These are phyloP conservation scores for Irpex sp. DNA, from an alignment of 1,284 basidiomycete species.

Conservation along the genomic window DNA sequence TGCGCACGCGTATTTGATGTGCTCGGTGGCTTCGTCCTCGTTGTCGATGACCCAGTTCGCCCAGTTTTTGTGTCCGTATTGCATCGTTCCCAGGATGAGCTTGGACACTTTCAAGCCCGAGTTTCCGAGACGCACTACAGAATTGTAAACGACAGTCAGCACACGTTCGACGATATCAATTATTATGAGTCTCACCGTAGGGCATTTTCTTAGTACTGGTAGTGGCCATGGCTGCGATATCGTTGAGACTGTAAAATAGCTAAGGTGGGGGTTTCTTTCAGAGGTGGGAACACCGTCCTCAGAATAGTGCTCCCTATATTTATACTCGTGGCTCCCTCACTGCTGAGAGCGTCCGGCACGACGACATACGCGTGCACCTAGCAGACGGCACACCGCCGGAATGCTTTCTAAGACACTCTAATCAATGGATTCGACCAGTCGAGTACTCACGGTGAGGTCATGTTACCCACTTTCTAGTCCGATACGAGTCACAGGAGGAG, in stretches of 20 bases:
- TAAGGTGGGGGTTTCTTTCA: background rate
- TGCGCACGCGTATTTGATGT: conserved; percentile 28
- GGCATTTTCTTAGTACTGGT: background rate
- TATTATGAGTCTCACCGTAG: background rate
- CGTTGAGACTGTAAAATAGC: background rate
- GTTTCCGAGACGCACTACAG: conserved; percentile 32
- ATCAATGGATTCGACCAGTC: background rate
- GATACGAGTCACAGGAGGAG: too few relatives aligned
- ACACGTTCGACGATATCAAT: background rate
- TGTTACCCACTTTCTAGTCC: too few relatives aligned
- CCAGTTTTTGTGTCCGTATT: conserved; percentile 28
- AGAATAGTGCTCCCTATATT: background rate
- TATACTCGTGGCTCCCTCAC: background rate
- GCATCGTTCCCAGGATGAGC: conserved; percentile 32
- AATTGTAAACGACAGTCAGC: background rate
- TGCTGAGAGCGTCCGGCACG: background rate
- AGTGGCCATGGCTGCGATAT: background rate
- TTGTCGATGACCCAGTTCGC: conserved; percentile 27
- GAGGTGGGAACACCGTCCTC: background rate
- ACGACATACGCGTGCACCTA: background rate
- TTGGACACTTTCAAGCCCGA: conserved; percentile 36
- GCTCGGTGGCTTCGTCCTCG: conserved; percentile 26
- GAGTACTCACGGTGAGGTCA: background rate
- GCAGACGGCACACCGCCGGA: background rate
- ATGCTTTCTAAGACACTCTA: background rate